Conservation (phyloP, 257 asterid genomes). For the Solanum medicagineum region DNA sequence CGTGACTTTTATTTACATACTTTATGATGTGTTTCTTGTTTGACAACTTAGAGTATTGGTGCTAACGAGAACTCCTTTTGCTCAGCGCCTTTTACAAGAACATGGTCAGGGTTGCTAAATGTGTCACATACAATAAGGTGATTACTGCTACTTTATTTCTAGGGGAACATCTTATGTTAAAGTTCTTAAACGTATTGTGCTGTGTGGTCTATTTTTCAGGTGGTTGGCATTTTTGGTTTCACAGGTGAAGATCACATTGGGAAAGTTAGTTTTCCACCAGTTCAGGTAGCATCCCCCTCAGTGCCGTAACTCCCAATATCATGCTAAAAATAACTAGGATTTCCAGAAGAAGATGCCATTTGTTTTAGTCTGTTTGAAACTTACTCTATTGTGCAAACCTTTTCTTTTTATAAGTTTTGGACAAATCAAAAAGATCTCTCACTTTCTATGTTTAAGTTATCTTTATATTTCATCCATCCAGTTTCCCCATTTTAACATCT, state of each 20-base stretch:
- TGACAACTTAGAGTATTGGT: neutral
- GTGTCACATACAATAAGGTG: slow-evolving; percentile 93
- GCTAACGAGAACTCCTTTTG: neutral
- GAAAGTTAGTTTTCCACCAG: slow-evolving; percentile 81
- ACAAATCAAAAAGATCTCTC: neutral
- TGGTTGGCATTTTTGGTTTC: slow-evolving; percentile 86
- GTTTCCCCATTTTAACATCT: neutral
- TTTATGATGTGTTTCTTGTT: neutral
- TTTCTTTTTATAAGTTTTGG: neutral
- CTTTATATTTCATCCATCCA: neutral
- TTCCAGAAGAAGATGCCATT: too few species aligned
- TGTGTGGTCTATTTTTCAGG: slow-evolving; percentile 28
- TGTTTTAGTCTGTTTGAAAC: neutral
- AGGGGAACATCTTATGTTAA: neutral
- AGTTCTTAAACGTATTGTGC: neutral
- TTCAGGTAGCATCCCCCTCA: slow-evolving; percentile 48
- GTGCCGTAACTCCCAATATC: too few species aligned
- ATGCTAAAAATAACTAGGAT: too few species aligned
- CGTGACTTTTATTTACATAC: neutral
- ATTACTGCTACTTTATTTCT: neutral
- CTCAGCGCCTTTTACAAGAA: slow-evolving; percentile 83
- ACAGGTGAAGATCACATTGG: slow-evolving; percentile 96
- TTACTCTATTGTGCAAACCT: neutral
- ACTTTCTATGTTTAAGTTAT: neutral
- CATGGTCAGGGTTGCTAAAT: slow-evolving; percentile 70